A percentile compares a stretch with the other conserved stretches of the same genome.
Evolutionary conservation across 2,329 filamentous ascomycete species (phyloP).

Genomic region (Verticillium albo-atrum): DNA sequence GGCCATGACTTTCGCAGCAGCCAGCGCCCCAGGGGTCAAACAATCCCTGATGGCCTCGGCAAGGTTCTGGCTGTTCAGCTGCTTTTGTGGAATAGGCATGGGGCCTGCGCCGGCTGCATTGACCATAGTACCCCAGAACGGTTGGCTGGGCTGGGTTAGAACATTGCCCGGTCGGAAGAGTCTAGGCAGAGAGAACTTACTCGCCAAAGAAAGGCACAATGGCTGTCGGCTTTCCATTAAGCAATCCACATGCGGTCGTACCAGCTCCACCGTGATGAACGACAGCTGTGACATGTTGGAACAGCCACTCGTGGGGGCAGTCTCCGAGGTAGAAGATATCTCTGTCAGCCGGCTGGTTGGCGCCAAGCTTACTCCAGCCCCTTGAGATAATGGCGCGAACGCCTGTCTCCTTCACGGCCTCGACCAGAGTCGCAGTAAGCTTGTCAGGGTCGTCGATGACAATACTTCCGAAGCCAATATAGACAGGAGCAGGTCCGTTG

Average conservation of each 20-base stretch:
- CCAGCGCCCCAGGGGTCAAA: constrained; percentile 22
- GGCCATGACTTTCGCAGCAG: constrained; percentile 25
- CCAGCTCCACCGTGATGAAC: constrained; percentile 56
- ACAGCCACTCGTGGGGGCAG: constrained; percentile 53
- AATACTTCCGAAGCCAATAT: constrained; percentile 12
- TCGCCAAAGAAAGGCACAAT: constrained; percentile 49
- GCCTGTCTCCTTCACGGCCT: constrained; percentile 5
- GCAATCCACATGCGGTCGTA: constrained; percentile 49
- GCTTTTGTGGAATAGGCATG: constrained; percentile 29
- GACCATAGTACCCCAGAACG: constrained; percentile 40
- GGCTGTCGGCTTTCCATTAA: constrained; percentile 43
- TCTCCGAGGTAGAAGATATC: constrained; percentile 45
- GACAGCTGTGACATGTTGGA: constrained; percentile 47
- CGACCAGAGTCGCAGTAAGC: constrained; percentile 7
- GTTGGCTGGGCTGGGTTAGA: constrained; percentile 20
- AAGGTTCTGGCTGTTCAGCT: constrained; percentile 26
- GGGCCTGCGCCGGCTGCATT: constrained; percentile 35
- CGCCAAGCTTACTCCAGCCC: constrained; percentile 12
- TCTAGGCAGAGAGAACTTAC: constrained; percentile 1
- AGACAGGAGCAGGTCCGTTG: constrained; percentile 36
- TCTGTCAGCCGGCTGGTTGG: constrained; percentile 4
- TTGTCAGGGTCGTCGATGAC: constrained; percentile 10
- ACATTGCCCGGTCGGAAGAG: neutral
- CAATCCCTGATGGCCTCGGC: constrained; percentile 29
- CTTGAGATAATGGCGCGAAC: constrained; percentile 10